Base-by-base conservation (phyloP, 2,329 filamentous ascomycete species). In the Ophiostoma sp. region DNA sequence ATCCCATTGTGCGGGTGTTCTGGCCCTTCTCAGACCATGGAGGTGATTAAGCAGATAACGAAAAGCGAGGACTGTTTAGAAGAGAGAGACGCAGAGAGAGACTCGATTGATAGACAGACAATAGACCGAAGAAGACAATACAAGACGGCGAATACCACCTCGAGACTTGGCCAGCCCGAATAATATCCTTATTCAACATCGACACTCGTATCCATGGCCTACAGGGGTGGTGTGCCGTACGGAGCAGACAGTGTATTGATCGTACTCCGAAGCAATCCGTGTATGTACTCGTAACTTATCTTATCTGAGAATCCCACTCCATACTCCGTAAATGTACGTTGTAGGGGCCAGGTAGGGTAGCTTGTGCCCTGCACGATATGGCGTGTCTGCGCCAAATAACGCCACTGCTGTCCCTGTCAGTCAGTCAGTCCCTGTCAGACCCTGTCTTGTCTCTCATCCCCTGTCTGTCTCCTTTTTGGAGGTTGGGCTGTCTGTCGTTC, bases 71-170 rank as follows among this genome's bases (percentile, higher is more conserved):
- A 27, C 2, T 27, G 27, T 27, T 27, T 2, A 27, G 27, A 27
- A 27, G 27, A 27, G 27, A 27, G 27, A 27, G 27, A 27, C 27
- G 2, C 27, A 27, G 27, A 27, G 27, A 27, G 27, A 45, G 7
- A 45, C 42, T 16, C 45, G n/a, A 9, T 8, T 44, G 42, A 47
- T 47, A 5, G 12, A 47, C 14, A 55, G 47, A n/a, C 11, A 18
- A 55, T 27, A 18, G 49, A 27, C 47, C n/a, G 14, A 5, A 52
- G 47, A 52, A 5, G 18, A n/a, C 47, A 52, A n/a, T 55, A 27
- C 27, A 55, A 55, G 49, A 27, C 49, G 49, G 49, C 42, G 49
- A 55, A 55, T 55, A 55, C 49, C 8, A 55, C 49, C n/a, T 27
- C 49, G n/a, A 55, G 18, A 14, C 49, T 55, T 55, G 49, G 49